Percentiles rank a stretch among this genome's conserved stretches.
Conservation (phyloP, 805 yeast genomes). For the Yarrowia osloensis region DNA sequence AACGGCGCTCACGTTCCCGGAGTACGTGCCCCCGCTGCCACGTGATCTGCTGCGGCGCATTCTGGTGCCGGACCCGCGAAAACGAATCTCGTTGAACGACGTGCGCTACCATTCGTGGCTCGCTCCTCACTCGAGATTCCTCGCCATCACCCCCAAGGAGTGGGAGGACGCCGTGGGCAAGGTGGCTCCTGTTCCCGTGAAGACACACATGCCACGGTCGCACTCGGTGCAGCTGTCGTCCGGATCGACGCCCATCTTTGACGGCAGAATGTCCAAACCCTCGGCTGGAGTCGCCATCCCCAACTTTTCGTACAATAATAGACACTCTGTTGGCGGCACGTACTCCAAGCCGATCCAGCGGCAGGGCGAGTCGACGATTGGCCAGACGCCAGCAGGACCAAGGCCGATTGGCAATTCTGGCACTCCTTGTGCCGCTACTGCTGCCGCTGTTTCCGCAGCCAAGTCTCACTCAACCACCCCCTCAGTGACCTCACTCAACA, state of each 20-base stretch:
- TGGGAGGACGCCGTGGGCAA: constrained; percentile 63
- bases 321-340: constrained; percentile 11
- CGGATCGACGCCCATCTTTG: background rate
- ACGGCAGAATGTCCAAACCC: background rate
- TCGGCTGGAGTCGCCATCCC: constrained; percentile 1
- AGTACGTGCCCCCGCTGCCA: constrained; percentile 84
- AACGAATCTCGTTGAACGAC: constrained; percentile 66
- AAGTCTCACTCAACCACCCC: background rate
- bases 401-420: background rate
- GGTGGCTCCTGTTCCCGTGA: constrained; percentile 7
- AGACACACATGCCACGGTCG: constrained; percentile 34
- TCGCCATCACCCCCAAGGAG: constrained; percentile 81
- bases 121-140: constrained; percentile 75
- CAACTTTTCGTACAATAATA: constrained; percentile 28
- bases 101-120: constrained; percentile 87
- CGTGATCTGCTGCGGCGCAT: constrained; percentile 86
- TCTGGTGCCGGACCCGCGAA: constrained; percentile 77
- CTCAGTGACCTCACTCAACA: constrained; percentile 8
- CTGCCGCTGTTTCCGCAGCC: background rate
- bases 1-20: constrained; percentile 93
- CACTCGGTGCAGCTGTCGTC: constrained; percentile 37
- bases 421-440: background rate
- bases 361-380: constrained; percentile 13
- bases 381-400: background rate
- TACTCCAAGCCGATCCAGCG: constrained; percentile 25